A percentile compares a stretch with the other conserved stretches of the same genome.
Conservation (phyloP, 176 grass and related monocot genomes). For the Aechmea fasciata region DNA sequence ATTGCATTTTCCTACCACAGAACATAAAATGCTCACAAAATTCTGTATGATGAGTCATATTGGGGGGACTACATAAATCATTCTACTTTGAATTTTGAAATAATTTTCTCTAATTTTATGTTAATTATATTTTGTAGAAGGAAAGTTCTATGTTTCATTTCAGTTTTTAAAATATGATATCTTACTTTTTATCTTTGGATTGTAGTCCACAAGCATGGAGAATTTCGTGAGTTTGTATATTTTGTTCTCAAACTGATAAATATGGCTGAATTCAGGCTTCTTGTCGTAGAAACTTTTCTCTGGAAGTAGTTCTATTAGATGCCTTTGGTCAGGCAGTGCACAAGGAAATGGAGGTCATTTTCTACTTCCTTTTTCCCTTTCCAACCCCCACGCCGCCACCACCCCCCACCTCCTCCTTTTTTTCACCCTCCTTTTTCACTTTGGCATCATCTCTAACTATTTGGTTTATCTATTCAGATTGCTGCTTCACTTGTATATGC, state of each 20-base stretch:
- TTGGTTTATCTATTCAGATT: slow-evolving; percentile 38
- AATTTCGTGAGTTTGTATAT: too few species aligned
- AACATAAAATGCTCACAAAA: too few species aligned
- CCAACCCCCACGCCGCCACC: background rate
- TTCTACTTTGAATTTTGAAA: too few species aligned
- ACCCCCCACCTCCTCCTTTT: background rate
- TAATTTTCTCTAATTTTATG: too few species aligned
- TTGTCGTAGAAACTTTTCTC: slow-evolving; percentile 76
- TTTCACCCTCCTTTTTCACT: background rate
- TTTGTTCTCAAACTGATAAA: background rate
- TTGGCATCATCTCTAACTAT: background rate
- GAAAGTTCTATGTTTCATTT: too few species aligned
- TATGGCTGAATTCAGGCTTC: slow-evolving; percentile 54
- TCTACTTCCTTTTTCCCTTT: slow-evolving; percentile 16
- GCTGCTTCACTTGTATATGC: slow-evolving; percentile 80
- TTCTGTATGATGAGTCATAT: too few species aligned
- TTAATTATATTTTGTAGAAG: too few species aligned
- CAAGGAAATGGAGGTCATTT: slow-evolving; percentile 60
- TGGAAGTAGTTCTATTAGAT: slow-evolving; percentile 64
- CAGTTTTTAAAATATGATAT: too few species aligned
- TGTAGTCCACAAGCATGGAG: too few species aligned
- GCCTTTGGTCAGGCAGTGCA: slow-evolving; percentile 56
- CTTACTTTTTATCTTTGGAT: too few species aligned
- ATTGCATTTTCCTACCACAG: too few species aligned
- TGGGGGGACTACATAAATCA: too few species aligned